Evolutionary conservation across 129 eudicot species (phyloP), one percentile per base, ranked within the genome.

Genomic region (Lactuca sativa): DNA sequence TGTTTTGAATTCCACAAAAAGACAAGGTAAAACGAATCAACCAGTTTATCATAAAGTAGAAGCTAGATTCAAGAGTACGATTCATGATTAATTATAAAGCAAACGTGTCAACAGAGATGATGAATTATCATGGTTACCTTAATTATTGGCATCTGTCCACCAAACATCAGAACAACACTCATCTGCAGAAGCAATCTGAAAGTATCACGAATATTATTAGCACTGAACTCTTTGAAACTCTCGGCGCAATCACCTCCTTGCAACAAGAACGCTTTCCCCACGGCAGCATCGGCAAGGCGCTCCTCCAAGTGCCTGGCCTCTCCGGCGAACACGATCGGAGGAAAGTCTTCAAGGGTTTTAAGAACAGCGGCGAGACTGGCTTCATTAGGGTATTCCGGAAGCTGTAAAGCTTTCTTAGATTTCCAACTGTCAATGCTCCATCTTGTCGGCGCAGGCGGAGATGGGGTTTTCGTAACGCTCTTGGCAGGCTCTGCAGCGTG

Each of bases 241-340:
- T 85, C 90, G 12, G 90, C 90, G 32, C 90, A 85, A 69, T 85
- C 90, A 0, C 90, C 91, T 7, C 91, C 91, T 32, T 86, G 91
- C 56, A 86, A 70, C 43, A 85, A 49, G 33, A 85, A 85, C 14
- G 91, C 91, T 16, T 75, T 82, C 5, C 91, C 91, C 43, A 82
- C 48, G 2, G 91, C 91, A 11, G 85, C 87, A 60, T 86, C 91
- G 4, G 83, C 91, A 8, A 86, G 67, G 6, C 91, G 81, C 78
- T 86, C 91, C 74, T 86, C 91, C 85, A 86, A 68, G 16, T 77
- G 82, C 49, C 91, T 73, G 4, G 86, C 91, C 67, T 86, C 91
- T 48, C 87, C 87, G 43, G 91, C 91, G 73, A 86, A 86, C 41
- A 86, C 91, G 48, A 86, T 57, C 30, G 87, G 90, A 6, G 90